phyloP scores from a whole-genome alignment of 2,329 filamentous ascomycete species.

The Microdochium paspali region DNA sequence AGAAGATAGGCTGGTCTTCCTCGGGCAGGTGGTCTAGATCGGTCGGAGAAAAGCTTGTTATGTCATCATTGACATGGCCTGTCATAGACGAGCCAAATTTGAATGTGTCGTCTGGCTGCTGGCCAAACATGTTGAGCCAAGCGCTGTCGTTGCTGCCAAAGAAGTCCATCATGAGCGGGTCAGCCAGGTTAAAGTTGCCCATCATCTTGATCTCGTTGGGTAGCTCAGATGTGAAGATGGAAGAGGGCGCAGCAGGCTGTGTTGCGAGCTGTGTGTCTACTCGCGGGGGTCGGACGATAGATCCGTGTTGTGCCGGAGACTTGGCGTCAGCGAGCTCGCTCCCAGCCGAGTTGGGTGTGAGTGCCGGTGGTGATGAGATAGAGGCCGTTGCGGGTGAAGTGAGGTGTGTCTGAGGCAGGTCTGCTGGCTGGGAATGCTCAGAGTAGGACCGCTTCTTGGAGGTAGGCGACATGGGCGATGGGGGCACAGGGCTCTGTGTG shows the following conservation, averaged over 20 bases:
- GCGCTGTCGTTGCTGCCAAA: constrained; percentile 11
- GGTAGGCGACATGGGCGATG: constrained; percentile 6
- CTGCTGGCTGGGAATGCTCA: constrained; percentile 7
- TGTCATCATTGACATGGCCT: constrained; percentile 1
- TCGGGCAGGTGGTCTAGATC: neutral
- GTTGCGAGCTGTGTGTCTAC: constrained; percentile 13
- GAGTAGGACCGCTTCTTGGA: constrained; percentile 8
- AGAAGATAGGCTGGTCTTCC: neutral
- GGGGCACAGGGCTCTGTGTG: neutral
- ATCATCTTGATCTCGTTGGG: constrained; percentile 33
- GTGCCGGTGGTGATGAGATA: constrained; percentile 14
- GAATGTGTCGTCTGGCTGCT: constrained; percentile 5
- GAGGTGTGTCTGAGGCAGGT: neutral
- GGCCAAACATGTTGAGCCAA: constrained; percentile 10
- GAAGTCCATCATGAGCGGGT: constrained; percentile 17
- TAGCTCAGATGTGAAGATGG: constrained; percentile 29
- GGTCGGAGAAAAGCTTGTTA: neutral
- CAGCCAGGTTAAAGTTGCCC: constrained; percentile 20
- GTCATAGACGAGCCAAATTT: neutral
- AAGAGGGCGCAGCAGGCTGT: constrained; percentile 13
- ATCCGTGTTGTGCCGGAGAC: constrained; percentile 13
- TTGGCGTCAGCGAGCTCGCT: constrained; percentile 11
- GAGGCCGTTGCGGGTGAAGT: constrained; percentile 5
- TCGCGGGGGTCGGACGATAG: constrained; percentile 13
- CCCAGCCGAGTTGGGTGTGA: constrained; percentile 13